phyloP scores from a whole-genome alignment of 768 basidiomycete genomes.

The Asterophora lycoperdoides region DNA sequence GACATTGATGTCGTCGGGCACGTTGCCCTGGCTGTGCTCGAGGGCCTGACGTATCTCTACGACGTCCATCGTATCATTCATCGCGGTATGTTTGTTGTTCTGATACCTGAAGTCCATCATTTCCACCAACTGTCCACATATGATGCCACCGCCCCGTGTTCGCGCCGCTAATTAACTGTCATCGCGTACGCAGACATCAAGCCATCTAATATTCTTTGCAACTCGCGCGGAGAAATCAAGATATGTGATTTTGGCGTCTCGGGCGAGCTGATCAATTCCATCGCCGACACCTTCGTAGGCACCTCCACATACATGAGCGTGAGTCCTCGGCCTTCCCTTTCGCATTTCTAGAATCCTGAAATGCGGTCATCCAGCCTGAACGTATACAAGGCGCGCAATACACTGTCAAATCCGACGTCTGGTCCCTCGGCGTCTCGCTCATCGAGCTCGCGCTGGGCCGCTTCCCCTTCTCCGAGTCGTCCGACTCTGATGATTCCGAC shows the following conservation, averaged over 20 bases:
- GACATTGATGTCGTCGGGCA: constrained; percentile 89
- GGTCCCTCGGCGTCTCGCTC: constrained; percentile 95
- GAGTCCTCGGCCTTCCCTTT: constrained; percentile 29
- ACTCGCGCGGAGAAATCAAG: constrained; percentile 94
- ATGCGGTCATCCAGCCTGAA: constrained; percentile 64
- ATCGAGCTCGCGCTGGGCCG: constrained; percentile 96
- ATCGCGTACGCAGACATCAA: constrained; percentile 76
- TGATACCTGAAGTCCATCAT: not conserved
- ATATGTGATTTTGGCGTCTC: constrained; percentile 99
- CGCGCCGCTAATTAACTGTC: constrained; percentile 20
- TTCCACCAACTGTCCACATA: not conserved
- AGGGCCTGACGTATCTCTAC: constrained; percentile 95
- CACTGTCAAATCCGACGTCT: constrained; percentile 98
- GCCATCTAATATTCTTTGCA: constrained; percentile 95
- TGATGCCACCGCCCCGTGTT: not conserved
- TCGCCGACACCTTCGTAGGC: constrained; percentile 98
- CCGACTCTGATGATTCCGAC: constrained; percentile 75
- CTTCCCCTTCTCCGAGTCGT: constrained; percentile 91
- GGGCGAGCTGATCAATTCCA: constrained; percentile 97
- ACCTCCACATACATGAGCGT: constrained; percentile 99
- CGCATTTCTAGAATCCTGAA: constrained; percentile 5
- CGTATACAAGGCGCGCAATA: constrained; percentile 98
- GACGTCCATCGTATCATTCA: constrained; percentile 98
- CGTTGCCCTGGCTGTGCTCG: constrained; percentile 92
- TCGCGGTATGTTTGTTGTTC: constrained; percentile 61